A percentile compares a stretch with the other conserved stretches of the same genome.
These are phyloP conservation scores for Ichthyophthirius multifiliis DNA, from an alignment of 169 alveolate species.

Conservation along the genomic window DNA sequence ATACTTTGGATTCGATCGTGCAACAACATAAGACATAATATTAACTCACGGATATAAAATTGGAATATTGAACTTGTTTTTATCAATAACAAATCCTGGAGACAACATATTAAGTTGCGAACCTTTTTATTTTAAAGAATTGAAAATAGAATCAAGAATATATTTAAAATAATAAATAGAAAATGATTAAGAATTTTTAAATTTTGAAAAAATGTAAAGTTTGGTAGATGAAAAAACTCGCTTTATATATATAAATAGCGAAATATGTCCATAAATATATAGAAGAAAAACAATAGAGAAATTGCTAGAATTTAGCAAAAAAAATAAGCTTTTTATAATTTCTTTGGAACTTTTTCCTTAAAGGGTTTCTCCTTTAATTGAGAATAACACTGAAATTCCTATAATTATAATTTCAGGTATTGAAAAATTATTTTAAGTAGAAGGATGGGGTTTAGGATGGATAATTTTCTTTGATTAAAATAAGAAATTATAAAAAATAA, in stretches of 20 bases:
- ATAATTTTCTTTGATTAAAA: constrained; percentile 47
- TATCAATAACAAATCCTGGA: constrained; percentile 55
- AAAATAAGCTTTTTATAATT: constrained; percentile 10
- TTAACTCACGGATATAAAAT: constrained; percentile 68
- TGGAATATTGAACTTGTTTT: constrained; percentile 49
- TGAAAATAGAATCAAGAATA: no score
- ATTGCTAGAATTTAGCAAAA: neutral
- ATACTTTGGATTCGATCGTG: constrained; percentile 47
- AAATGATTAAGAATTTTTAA: no score
- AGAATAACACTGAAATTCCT: constrained; percentile 58
- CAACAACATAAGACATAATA: constrained; percentile 57
- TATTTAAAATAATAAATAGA: no score
- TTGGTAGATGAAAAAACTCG: constrained; percentile 60
- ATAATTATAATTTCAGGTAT: constrained; percentile 44
- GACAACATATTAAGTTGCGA: no score
- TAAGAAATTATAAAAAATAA: constrained; percentile 9
- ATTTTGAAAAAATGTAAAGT: constrained; percentile 42
- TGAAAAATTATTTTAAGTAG: constrained; percentile 53
- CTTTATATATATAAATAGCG: constrained; percentile 44
- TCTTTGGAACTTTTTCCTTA: constrained; percentile 35
- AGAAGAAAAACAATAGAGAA: constrained; percentile 17
- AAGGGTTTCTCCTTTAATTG: constrained; percentile 70
- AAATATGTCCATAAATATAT: constrained; percentile 32
- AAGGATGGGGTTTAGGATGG: constrained; percentile 65
- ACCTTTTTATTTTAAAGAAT: no score